Evolutionary conservation across 2,329 filamentous ascomycete genomes (phyloP), one percentile per base, ranked within the genome.

Genomic region (Uncinocarpus reesii): DNA sequence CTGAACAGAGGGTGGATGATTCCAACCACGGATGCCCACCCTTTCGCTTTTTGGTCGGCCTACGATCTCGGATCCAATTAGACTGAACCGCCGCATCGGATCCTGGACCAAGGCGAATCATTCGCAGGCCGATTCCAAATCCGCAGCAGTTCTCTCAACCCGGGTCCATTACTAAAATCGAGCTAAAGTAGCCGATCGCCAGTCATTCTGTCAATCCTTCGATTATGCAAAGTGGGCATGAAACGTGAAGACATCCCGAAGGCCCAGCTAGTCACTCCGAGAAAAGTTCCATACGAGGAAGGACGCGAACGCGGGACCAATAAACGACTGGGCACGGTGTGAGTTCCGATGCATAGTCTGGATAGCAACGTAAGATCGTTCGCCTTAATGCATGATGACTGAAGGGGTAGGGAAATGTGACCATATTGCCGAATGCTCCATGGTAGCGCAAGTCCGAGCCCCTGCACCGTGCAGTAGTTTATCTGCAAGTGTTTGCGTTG

Each of bases 341-440:
- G 18, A 42, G 28, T 42, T 36, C 36, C 45, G 45, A 40, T 34
- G 20, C 11, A 42, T 32, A 42, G 46, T 15, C 46, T 31, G 37
- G 46, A 35, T 48, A 35, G 15, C 37, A 48, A 42, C 28, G 18
- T 35, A 42, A 41, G 36, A 48, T 48, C 46, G 31, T 20, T 48
- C 16, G 29, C 37, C 46, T 48, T 26, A 36, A 48, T 48, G 46
- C 46, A 48, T 26, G 46, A 42, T 48, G 46, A 42, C 46, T 29
- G 46, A 48, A 42, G 18, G 20, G 37, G 38, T 35, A 37, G 46
- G 36, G 15, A 48, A 18, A 42, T 40, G 44, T 40, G 44, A 47
- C 35, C 34, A 40, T 29, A 15, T 16, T 29, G 11, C 23, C 26
- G 24, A 32, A n/a, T 15, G 10, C 15, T 38, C 13, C 31, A 40